Conservation (phyloP, 345 rosid species). For the Hevea brasiliensis region DNA sequence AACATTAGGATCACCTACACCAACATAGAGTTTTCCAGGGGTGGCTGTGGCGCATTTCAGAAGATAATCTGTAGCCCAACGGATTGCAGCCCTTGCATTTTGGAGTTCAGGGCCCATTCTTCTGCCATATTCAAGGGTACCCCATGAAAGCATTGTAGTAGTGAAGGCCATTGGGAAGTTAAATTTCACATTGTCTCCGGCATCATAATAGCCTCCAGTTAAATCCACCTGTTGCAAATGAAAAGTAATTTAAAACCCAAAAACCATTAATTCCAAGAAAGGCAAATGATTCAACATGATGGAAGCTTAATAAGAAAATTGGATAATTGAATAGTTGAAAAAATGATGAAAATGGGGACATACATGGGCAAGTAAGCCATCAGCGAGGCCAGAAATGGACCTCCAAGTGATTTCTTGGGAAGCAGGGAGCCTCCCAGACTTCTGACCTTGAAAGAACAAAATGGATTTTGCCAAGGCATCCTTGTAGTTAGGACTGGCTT, state of each 20-base stretch:
- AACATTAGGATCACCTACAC: constrained; percentile 84
- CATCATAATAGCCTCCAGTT: constrained; percentile 90
- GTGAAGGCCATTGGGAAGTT: constrained; percentile 95
- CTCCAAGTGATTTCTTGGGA: constrained; percentile 65
- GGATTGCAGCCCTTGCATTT: constrained; percentile 60
- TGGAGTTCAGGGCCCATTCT: constrained; percentile 61
- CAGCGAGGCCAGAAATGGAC: constrained; percentile 71
- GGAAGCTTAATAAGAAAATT: no score
- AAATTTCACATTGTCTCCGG: constrained; percentile 91
- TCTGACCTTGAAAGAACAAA: constrained; percentile 85
- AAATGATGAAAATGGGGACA: neutral
- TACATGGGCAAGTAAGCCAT: constrained; percentile 67
- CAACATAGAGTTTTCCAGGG: constrained; percentile 79
- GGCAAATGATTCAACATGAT: neutral
- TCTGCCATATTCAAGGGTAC: constrained; percentile 75
- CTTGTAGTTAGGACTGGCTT: constrained; percentile 67
- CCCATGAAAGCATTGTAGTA: constrained; percentile 90
- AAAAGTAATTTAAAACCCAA: neutral
- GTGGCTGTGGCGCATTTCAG: constrained; percentile 78
- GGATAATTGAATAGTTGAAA: no score
- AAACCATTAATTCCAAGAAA: no score
- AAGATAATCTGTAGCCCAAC: constrained; percentile 85
- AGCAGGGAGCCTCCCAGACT: constrained; percentile 70
- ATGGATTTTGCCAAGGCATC: constrained; percentile 82
- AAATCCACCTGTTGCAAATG: constrained; percentile 63